Evolutionary conservation across 2,329 filamentous ascomycete genomes (phyloP).

Genomic region (Epichloe scottii): DNA sequence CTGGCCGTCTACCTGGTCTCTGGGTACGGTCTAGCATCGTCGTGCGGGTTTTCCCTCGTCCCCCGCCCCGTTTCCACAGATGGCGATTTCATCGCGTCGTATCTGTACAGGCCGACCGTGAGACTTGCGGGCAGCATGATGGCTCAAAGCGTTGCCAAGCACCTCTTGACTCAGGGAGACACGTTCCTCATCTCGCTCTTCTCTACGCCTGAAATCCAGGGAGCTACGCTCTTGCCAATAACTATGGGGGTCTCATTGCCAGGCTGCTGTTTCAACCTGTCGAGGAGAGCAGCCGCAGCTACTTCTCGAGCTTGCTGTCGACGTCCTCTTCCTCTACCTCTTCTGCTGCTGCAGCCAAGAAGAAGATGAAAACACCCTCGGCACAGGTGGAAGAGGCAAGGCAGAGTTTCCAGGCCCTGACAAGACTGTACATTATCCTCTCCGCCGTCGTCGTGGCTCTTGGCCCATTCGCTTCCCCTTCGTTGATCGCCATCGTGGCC

Average conservation of each 20-base stretch:
- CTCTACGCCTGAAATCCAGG: constrained; percentile 68
- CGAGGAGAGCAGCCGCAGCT: constrained; percentile 81
- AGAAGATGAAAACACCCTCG: constrained; percentile 5
- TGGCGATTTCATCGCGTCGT: constrained; percentile 36
- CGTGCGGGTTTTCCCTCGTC: constrained; percentile 57
- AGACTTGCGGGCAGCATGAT: constrained; percentile 71
- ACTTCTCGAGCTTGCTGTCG: constrained; percentile 71
- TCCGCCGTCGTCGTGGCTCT: constrained; percentile 55
- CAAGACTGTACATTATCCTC: constrained; percentile 64
- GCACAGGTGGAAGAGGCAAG: constrained; percentile 28
- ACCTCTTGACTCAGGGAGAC: constrained; percentile 88
- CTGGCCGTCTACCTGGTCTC: constrained; percentile 56
- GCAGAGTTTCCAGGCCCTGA: constrained; percentile 46
- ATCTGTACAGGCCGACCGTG: constrained; percentile 59
- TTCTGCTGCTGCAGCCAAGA: not conserved
- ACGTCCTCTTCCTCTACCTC: constrained; percentile 9
- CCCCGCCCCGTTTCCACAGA: constrained; percentile 25
- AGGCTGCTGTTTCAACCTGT: constrained; percentile 87
- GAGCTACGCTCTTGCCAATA: constrained; percentile 88
- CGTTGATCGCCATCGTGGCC: constrained; percentile 62
- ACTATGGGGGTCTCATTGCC: constrained; percentile 83
- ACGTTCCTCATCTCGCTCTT: constrained; percentile 74
- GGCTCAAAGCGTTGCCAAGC: constrained; percentile 80
- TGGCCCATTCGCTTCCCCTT: constrained; percentile 63
- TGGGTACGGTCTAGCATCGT: constrained; percentile 41